Evolutionary conservation across 176 grass and related monocot species (phyloP), one percentile per base, ranked within the genome.

Genomic region (Ampelocalamus luodianensis): DNA sequence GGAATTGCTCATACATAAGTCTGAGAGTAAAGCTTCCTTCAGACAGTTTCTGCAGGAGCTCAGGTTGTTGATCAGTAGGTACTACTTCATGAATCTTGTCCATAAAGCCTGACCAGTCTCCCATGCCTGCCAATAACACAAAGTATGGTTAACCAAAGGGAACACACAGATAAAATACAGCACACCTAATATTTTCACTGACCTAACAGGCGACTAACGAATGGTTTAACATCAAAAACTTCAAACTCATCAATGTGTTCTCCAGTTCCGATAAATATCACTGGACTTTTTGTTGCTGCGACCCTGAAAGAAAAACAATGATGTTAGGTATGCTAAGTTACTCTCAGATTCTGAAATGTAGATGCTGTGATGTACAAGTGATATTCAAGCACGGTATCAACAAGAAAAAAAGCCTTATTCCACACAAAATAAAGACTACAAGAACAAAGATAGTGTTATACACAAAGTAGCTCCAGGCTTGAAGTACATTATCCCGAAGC

Each of bases 241-340:
- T 99, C 96, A 84, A 99, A 92, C 20, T 94, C 91, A 70, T 95
- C 84, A 8, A 96, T 89, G 82, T 96, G 93, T 63, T 99, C 96
- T 84, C 96, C 91, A 76, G 96, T 99, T 87, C 96, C 96, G 83
- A 99, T 94, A 87, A 99, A 99, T 87, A 96, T 99, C 65, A 96
- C 96, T 48, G 91, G 91, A 86, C 96, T 99, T 91, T 88, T 99
- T 44, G 96, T 99, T 68, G 96, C 93, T 49, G 91, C 93, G 5
- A 99, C 96, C 14, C 96, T 99, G 78, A 69, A 90, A 62, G 10
- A 83, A 26, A 80, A 83, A 73, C 62, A 68, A 79, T 20, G 11
- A 80, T 55, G n/a, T 61, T 62, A 46, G 65, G 37, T 49, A 78
- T 67, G 29, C 13, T 66, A 79, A 36, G 44, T 45, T 43, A 51